A percentile compares a stretch with the other conserved stretches of the same genome.
Evolutionary conservation across 352 stramenopile species (phyloP).

Genomic region (Globisporangium splendens): DNA sequence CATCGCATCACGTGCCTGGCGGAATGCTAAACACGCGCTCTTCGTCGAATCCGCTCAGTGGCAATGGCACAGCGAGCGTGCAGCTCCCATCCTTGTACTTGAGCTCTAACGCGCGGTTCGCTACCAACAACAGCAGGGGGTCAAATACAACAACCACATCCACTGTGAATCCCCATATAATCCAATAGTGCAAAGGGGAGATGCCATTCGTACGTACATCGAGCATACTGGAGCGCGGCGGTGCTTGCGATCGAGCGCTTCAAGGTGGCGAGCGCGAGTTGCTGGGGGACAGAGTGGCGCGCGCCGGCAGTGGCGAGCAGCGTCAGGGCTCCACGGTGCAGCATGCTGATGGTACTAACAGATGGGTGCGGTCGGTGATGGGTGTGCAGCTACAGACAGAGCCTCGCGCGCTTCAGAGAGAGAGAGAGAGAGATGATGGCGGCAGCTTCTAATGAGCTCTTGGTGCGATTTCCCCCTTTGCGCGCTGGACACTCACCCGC

Average conservation of each 20-base stretch:
- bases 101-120: slow-evolving; percentile 57
- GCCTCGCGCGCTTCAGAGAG: no score
- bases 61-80: slow-evolving; percentile 68
- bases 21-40: slow-evolving; percentile 77
- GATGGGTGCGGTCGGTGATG: background rate
- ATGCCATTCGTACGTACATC: slow-evolving; percentile 4
- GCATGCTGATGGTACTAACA: background rate
- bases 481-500: no score
- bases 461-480: no score
- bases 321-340: slow-evolving; percentile 10
- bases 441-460: no score
- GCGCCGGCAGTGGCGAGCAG: background rate
- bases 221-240: slow-evolving; percentile 12
- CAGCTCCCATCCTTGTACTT: slow-evolving; percentile 79
- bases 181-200: background rate
- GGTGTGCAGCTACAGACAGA: background rate
- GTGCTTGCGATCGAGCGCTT: slow-evolving; percentile 18
- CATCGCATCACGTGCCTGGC: slow-evolving; percentile 35
- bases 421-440: no score
- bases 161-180: background rate
- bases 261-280: slow-evolving; percentile 10
- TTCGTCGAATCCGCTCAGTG: slow-evolving; percentile 76
- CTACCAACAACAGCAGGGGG: slow-evolving; percentile 6
- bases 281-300: slow-evolving; percentile 1
- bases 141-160: no score